These are phyloP conservation scores for Hordeum pubiflorum DNA, from an alignment of 202 grass and related monocot genomes.

Conservation along the genomic window DNA sequence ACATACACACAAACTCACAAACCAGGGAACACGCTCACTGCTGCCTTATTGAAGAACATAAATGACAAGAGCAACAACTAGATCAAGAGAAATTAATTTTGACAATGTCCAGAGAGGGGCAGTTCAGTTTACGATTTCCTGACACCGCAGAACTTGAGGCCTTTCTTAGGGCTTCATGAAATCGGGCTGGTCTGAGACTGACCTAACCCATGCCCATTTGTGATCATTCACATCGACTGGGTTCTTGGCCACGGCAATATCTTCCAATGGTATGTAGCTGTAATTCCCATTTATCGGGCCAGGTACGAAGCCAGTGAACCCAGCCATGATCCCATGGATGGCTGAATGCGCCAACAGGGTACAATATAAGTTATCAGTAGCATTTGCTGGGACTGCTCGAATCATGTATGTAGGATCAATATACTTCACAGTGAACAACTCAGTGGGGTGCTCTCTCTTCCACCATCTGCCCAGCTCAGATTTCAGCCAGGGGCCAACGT, in stretches of 20 bases:
- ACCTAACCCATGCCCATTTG: slow-evolving; percentile 88
- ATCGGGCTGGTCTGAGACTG: slow-evolving; percentile 69
- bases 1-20: slow-evolving; percentile 2
- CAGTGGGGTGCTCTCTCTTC: slow-evolving; percentile 46
- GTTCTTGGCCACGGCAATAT: slow-evolving; percentile 59
- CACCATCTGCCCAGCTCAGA: slow-evolving; percentile 73
- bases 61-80: background rate
- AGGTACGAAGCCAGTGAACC: slow-evolving; percentile 69
- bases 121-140: background rate
- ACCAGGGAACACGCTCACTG: background rate
- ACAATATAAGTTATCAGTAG: slow-evolving; percentile 69
- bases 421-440: slow-evolving; percentile 79
- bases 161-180: slow-evolving; percentile 26
- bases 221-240: slow-evolving; percentile 69
- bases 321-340: slow-evolving; percentile 74
- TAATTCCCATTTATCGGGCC: slow-evolving; percentile 69
- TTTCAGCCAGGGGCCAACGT: slow-evolving; percentile 67
- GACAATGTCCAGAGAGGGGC: background rate
- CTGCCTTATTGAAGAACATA: background rate
- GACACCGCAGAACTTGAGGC: background rate
- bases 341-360: slow-evolving; percentile 79
- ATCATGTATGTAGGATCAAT: slow-evolving; percentile 95
- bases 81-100: background rate
- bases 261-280: slow-evolving; percentile 75
- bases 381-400: slow-evolving; percentile 73